Evolutionary conservation across 1,284 basidiomycete species (phyloP), one percentile per base, ranked within the genome.

Genomic region (Ceraceosorus guamensis): DNA sequence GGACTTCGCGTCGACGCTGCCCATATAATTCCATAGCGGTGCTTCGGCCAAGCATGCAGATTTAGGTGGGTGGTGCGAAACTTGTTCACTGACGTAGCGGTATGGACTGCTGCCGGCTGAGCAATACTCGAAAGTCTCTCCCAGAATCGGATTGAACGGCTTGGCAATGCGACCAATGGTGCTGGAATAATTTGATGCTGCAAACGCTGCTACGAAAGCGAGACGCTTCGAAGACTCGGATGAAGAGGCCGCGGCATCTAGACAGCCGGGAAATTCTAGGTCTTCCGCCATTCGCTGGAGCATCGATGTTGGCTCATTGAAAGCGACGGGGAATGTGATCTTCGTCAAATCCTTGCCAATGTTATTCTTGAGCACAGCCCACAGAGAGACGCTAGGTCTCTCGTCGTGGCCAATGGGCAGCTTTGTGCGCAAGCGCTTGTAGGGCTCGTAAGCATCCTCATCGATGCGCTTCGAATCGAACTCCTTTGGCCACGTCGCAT

Each of bases 271-370:
- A 46, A 68, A 73, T 50, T 69, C 67, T 75, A 78, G 75, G 64
- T 79, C 78, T 60, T 79, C 78, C 7, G 79, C 79, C 80, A 83
- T 83, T 46, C 82, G 76, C 71, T 83, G 80, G n/a, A 97, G 77
- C 93, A 98, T 97, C 66, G 89, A 92, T 46, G 73, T 75, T 7
- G 73, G 73, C 58, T 75, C 73, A 77, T 96, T 98, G 78, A 97
- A 96, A 77, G 86, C 89, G 51, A 96, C 91, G 0, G 92, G 92
- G 79, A 96, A 95, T 71, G 85, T 86, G 63, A 97, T 97, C 82
- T 85, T 93, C 45, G 92, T 97, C 70, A 97, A 79, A 76, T 97
- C 92, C 80, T 97, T 97, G 63, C 93, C 93, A 59, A 98, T 95
- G 63, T 87, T 89, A 63, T 89, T 86, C 80, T 97, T 98, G 79